Evolutionary conservation across 176 grass and related monocot genomes (phyloP), one percentile per base, ranked within the genome.

Genomic region (Oryza officinalis): DNA sequence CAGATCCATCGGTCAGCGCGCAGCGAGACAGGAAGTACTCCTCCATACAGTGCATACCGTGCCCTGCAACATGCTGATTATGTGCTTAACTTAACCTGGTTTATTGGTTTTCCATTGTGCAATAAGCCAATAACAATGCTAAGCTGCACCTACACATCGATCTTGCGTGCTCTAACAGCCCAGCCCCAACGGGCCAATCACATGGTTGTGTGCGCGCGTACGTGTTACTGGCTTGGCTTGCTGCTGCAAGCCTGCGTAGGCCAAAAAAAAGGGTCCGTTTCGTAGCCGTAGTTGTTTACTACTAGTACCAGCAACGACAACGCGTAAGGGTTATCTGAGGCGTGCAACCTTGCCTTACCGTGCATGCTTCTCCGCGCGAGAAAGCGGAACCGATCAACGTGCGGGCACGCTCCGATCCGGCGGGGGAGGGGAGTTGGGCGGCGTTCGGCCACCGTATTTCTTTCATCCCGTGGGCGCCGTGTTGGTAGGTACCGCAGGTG

Each of bases 101-200:
- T 50, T 52, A 5, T 4, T 50, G 47, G 15, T 13, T 14, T 28
- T 13, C 5, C 0, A 2, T 30, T 18, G 13, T 10, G 17, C 1
- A 1, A 11, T 37, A 37, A 37, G 35, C 35, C 35, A 37, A 37
- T 4, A 31, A 63, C 10, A 27, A 8, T 14, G 46, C 0, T 26
- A 54, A 14, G 2, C n/a, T 30, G 69, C 35, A 3, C 20, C 11
- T 23, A 43, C 41, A 4, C 65, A 79, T 38, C 60, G 13, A 57
- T 63, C 35, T 84, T 31, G 87, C 82, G 64, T 85, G 87, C 65
- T 46, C 76, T 77, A 89, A 85, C 82, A 26, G 63, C 49, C 28
- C 10, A 20, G 70, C 23, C 49, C 22, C 4, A 67, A n/a, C 72
- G 72, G 30, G 6, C 52, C 57, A 52, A 41, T 4, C 76, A 79